A percentile compares a stretch with the other conserved stretches of the same genome.
Conservation (phyloP, 2,329 filamentous ascomycete species). For the Pyrenochaeta sp. region DNA sequence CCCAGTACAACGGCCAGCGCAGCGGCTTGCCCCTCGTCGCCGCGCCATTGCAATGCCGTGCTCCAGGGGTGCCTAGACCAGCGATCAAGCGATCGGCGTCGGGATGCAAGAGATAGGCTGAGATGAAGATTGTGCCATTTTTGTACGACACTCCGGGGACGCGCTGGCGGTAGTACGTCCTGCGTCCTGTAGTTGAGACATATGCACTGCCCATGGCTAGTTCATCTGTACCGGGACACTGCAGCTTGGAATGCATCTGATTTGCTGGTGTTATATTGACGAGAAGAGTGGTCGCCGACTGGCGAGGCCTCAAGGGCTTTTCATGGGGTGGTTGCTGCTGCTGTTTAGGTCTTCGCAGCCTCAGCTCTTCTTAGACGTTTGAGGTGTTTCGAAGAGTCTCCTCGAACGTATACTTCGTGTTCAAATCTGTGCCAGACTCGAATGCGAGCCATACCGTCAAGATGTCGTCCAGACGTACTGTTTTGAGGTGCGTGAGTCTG, state of each 20-base stretch:
- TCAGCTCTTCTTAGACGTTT: constrained; percentile 15
- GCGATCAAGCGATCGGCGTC: constrained; percentile 5
- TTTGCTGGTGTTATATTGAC: constrained; percentile 13
- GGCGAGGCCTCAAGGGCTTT: no score
- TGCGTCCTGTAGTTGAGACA: constrained; percentile 15
- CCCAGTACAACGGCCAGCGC: constrained; percentile 15
- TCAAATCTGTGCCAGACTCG: constrained; percentile 6
- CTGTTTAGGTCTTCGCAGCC: constrained; percentile 17
- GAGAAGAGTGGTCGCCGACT: constrained; percentile 26
- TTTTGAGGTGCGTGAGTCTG: constrained; percentile 23
- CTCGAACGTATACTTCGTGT: neutral
- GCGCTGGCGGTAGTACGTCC: constrained; percentile 11
- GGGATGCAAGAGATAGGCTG: constrained; percentile 8
- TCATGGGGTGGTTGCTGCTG: constrained; percentile 20
- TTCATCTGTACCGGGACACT: constrained; percentile 5
- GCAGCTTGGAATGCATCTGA: constrained; percentile 1
- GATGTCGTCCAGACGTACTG: constrained; percentile 34
- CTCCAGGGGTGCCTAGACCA: constrained; percentile 9
- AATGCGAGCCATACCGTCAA: constrained; percentile 11
- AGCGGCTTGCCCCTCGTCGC: neutral
- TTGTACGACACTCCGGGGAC: constrained; percentile 22
- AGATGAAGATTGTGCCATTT: constrained; percentile 5
- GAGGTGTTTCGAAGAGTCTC: neutral
- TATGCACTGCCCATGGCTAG: constrained; percentile 11
- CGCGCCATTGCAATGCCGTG: constrained; percentile 15